These are phyloP conservation scores for Microsporum canis DNA, from an alignment of 2,329 filamentous ascomycete species.

Conservation along the genomic window DNA sequence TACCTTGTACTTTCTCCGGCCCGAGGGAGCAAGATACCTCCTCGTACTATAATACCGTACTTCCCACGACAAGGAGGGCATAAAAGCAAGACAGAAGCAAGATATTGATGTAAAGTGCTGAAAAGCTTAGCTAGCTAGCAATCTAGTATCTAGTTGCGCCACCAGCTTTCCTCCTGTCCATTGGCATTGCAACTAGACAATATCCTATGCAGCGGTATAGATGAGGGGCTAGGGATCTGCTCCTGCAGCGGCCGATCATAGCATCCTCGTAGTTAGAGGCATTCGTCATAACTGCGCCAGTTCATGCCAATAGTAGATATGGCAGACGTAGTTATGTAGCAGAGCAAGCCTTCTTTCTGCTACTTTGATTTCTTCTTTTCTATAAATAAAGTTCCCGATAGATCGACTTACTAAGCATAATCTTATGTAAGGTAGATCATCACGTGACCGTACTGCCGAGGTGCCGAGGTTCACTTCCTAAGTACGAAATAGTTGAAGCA, in stretches of 20 bases:
- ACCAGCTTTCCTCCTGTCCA: not conserved
- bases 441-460: not conserved
- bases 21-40: not conserved
- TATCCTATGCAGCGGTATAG: not conserved
- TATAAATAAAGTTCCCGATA: not conserved
- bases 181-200: not conserved
- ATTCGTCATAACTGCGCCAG: not conserved
- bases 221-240: not conserved
- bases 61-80: not conserved
- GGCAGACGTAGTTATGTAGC: too few relatives aligned
- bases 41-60: not conserved
- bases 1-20: not conserved
- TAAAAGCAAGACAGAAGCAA: not conserved
- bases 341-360: not conserved
- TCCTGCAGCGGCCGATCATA: not conserved
- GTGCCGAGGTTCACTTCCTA: too few relatives aligned
- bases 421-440: not conserved
- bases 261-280: not conserved
- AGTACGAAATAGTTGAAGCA: too few relatives aligned
- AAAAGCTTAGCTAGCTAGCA: not conserved
- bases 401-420: not conserved
- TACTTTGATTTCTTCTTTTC: not conserved
- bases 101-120: not conserved
- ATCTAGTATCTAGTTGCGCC: not conserved
- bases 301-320: not conserved